Evolutionary conservation across 1,139 yeast genomes (phyloP).

Genomic region (Yamadazyma spencermartinsiae): DNA sequence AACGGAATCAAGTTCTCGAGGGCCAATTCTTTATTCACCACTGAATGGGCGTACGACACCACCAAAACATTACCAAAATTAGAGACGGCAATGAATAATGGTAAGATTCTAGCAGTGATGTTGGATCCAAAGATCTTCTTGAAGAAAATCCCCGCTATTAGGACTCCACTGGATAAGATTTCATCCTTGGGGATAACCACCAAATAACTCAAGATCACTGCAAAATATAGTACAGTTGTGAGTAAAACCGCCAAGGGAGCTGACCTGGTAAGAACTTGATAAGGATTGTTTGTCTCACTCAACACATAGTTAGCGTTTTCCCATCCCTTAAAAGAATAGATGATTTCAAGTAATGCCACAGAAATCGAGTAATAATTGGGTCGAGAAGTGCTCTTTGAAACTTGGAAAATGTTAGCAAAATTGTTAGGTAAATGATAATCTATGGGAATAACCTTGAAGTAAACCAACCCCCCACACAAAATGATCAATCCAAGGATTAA

Average conservation of each 20-base stretch:
- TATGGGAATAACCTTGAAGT: conserved; percentile 22
- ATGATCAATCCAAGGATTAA: conserved; percentile 42
- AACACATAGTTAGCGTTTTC: conserved; percentile 48
- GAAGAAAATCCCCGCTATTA: conserved; percentile 75
- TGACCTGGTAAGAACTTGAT: conserved; percentile 64
- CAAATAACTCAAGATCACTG: conserved; percentile 71
- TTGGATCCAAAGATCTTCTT: conserved; percentile 69
- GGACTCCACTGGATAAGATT: conserved; percentile 60
- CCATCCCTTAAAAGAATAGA: conserved; percentile 31
- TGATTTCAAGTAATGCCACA: conserved; percentile 43
- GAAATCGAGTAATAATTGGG: conserved; percentile 35
- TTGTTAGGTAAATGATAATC: conserved; percentile 22
- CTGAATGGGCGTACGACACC: conserved; percentile 75
- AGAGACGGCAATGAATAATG: conserved; percentile 72
- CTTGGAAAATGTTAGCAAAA: conserved; percentile 25
- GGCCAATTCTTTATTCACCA: conserved; percentile 75
- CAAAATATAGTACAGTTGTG: conserved; percentile 62
- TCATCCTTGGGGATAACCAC: conserved; percentile 72
- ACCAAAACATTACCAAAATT: conserved; percentile 79
- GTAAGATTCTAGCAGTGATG: conserved; percentile 61
- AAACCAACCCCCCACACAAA: conserved; percentile 33
- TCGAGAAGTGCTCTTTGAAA: conserved; percentile 6
- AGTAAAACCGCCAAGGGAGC: conserved; percentile 69
- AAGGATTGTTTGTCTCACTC: conserved; percentile 53
- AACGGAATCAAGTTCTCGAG: conserved; percentile 73